A percentile compares a stretch with the other conserved stretches of the same genome.
Evolutionary conservation across 352 stramenopile species (phyloP).

Genomic region (Phytophthora macrochlamydospora): DNA sequence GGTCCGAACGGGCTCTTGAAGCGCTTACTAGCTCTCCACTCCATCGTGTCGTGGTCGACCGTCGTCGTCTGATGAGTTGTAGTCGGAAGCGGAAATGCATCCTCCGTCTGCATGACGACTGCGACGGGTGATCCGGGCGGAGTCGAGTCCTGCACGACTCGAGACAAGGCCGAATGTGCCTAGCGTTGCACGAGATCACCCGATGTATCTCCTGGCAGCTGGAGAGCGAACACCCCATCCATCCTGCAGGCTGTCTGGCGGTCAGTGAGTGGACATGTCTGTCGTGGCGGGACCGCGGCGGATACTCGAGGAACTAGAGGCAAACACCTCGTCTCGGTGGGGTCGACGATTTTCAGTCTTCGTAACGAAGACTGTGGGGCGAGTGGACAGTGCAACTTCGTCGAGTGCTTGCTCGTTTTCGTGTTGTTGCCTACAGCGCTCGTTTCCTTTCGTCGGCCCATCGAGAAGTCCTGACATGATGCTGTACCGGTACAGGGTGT

Average conservation of each 20-base stretch:
- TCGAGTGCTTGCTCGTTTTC: too few species aligned
- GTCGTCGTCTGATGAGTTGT: background rate
- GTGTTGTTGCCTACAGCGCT: too few species aligned
- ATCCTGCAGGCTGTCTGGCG: background rate
- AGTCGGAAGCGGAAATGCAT: constrained; percentile 16
- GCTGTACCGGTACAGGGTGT: too few species aligned
- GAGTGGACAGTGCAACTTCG: background rate
- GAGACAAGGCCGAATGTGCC: constrained; percentile 4
- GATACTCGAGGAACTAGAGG: constrained; percentile 3
- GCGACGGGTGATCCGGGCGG: background rate
- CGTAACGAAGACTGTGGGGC: too few species aligned
- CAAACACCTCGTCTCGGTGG: background rate
- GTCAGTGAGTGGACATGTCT: constrained; percentile 4
- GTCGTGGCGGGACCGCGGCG: background rate
- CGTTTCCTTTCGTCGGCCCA: too few species aligned
- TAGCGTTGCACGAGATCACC: constrained; percentile 12
- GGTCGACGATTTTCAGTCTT: background rate
- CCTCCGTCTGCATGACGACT: background rate
- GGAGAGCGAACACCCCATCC: constrained; percentile 16
- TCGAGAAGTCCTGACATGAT: too few species aligned
- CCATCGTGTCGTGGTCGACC: constrained; percentile 7
- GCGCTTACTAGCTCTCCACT: constrained; percentile 28
- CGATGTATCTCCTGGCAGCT: constrained; percentile 18
- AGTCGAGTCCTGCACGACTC: background rate
- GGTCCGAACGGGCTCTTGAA: constrained; percentile 36